Evolutionary conservation across 1,284 basidiomycete species (phyloP), one percentile per base, ranked within the genome.

Genomic region (Termitomyces sp.): DNA sequence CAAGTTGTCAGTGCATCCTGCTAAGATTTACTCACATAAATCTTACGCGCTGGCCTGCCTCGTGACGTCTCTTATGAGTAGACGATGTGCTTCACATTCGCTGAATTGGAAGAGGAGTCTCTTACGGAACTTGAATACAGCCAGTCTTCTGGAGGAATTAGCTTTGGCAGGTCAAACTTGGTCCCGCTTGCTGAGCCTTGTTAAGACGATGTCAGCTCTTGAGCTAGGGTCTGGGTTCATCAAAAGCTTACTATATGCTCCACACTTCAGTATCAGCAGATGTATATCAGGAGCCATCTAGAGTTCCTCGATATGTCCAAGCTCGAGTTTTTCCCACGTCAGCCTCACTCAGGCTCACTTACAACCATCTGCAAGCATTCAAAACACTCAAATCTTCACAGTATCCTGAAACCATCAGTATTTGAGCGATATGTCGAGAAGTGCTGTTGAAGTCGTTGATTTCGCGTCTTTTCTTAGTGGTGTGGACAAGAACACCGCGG

Each of bases 381-480:
- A 2, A 21, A 17, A 39, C 17, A 10, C n/a, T 12, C 30, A 33
- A 13, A 6, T 46, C 7, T 17, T 2, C 30, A 21, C 3, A 15
- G 15, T 12, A 13, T 24, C 21, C 12, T 24, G 5, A 15, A 12
- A 7, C 21, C 24, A 41, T 17, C n/a, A n/a, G 34, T 15, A 34
- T 15, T 21, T 17, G 31, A 9, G n/a, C 19, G 19, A 80, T 47
- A 74, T 92, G n/a, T 77, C 75, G 82, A 36, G 7, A n/a, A 38
- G 38, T 33, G 9, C 17, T n/a, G 19, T 52, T 4, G 49, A 45
- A 50, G 53, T 58, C 19, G 76, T 88, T 54, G 80, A 86, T 67
- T 84, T 88, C 62, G 68, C 68, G 47, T 73, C 76, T 28, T 88
- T 82, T 63, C 67, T 78, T 12, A 62, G 75, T 46, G 76, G 70